Evolutionary conservation across 2,329 filamentous ascomycete genomes (phyloP), one percentile per base, ranked within the genome.

Genomic region (Monilinia polystroma): DNA sequence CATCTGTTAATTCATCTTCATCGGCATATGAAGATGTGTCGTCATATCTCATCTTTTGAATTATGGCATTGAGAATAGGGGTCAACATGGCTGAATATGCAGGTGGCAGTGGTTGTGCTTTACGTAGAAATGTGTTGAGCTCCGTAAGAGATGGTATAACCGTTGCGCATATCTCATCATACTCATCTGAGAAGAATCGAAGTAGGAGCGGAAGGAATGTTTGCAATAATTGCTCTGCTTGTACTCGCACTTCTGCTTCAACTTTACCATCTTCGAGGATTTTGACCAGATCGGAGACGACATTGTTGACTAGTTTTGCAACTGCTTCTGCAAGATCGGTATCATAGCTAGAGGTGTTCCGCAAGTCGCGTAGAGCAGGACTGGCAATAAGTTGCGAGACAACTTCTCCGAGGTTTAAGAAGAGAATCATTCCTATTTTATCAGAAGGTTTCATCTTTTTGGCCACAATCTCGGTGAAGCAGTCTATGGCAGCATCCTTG

Each of bases 381-480:
- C 92, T 97, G 70, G 86, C 86, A 71, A 97, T 88, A 65, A 99
- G 88, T 79, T 96, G 91, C 47, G 88, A 86, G 63, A 98, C 89
- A 72, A 99, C 92, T 62, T 90, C 88, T 69, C 89, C 87, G 51
- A 99, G 84, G 77, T 95, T 96, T 71, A 99, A 85, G 78, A 97
- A 97, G 32, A 87, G 82, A 72, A 99, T 96, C 83, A 99, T 88
- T 74, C 96, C 90, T 73, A 96, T 90, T 84, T 99, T 99, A 81
- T 98, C 94, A 49, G 86, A 83, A 1, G 93, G 84, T 74, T 92
- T 92, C 95, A 99, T 99, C 83, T 98, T 98, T 84, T 99, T 99
- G 77, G 89, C 90, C 67, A 96, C 91, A 72, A 97, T 96, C 79
- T 99, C 94, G 6, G 92, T 97, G 76, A 99, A 90, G 38, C 95